Evolutionary conservation across 139 green algal species (phyloP).

Genomic region (Chlorella sp.): DNA sequence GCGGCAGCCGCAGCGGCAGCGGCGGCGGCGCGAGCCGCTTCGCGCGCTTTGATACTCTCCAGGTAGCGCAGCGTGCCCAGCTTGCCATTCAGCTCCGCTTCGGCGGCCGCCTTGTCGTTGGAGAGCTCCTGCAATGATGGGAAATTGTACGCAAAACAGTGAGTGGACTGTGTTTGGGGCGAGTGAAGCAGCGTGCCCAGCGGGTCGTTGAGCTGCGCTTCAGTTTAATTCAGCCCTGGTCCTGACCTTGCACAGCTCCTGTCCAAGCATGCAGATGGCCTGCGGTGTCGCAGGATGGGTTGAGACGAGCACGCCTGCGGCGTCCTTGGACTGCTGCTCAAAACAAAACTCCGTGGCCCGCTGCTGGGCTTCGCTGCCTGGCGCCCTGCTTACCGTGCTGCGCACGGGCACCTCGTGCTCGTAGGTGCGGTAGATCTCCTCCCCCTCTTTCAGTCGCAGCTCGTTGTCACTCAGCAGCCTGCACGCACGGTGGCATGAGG

Average conservation of each 20-base stretch:
- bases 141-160: neutral
- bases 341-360: too few species aligned
- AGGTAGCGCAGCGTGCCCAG: slow-evolving; percentile 85
- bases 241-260: neutral
- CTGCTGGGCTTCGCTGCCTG: too few species aligned
- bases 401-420: slow-evolving; percentile 58
- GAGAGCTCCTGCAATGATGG: slow-evolving; percentile 54
- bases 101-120: slow-evolving; percentile 60
- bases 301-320: too few species aligned
- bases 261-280: too few species aligned
- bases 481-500: neutral
- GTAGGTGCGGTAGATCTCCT: slow-evolving; percentile 69
- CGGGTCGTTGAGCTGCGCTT: too few species aligned
- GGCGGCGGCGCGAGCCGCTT: slow-evolving; percentile 24
- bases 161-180: neutral
- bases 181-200: neutral
- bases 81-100: slow-evolving; percentile 61
- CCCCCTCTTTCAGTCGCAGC: slow-evolving; percentile 49
- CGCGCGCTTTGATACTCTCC: neutral
- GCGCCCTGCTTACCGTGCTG: slow-evolving; percentile 42
- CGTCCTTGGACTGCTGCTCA: too few species aligned
- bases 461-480: slow-evolving; percentile 36
- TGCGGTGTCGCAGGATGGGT: too few species aligned
- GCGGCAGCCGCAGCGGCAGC: neutral
- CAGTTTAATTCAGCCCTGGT: neutral